Percentiles rank a stretch among this genome's conserved stretches.
phyloP scores from a whole-genome alignment of 805 yeast genomes.

The Candida koratica region DNA sequence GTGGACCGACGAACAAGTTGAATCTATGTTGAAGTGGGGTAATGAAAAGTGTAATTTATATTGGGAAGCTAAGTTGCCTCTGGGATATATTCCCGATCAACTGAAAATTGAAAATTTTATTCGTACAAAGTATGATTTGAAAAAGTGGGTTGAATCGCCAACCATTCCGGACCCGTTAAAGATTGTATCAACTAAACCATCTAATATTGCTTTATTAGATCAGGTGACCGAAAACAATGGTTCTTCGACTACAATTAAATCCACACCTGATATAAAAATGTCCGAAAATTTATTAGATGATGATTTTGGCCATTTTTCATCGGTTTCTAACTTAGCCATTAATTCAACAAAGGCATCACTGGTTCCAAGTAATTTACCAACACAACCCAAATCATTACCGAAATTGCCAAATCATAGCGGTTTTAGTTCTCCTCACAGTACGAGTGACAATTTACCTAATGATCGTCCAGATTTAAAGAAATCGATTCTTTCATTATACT shows the following conservation, averaged over 20 bases:
- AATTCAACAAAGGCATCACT: constrained; percentile 20
- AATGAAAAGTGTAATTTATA: constrained; percentile 70
- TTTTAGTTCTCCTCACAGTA: constrained; percentile 26
- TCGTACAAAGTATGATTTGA: constrained; percentile 85
- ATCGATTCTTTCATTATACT: constrained; percentile 84
- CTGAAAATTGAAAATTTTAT: constrained; percentile 85
- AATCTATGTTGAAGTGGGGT: constrained; percentile 81
- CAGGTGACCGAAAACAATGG: neutral
- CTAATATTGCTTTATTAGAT: constrained; percentile 2
- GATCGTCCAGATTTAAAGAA: constrained; percentile 83
- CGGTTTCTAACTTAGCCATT: constrained; percentile 21
- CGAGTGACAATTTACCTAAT: constrained; percentile 29
- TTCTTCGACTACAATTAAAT: constrained; percentile 2
- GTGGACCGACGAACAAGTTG: constrained; percentile 92
- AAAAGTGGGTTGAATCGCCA: constrained; percentile 72
- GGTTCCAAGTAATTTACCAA: constrained; percentile 13
- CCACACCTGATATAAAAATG: constrained; percentile 2
- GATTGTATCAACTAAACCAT: constrained; percentile 19
- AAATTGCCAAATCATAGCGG: constrained; percentile 13
- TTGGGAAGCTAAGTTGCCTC: constrained; percentile 83
- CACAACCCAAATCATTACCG: constrained; percentile 12
- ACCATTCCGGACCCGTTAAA: constrained; percentile 57
- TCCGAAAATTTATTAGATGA: constrained; percentile 30
- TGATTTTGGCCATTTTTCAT: constrained; percentile 40
- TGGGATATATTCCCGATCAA: constrained; percentile 71